Percentiles rank a stretch among this genome's conserved stretches.
Evolutionary conservation across 2,329 filamentous ascomycete species (phyloP).

Genomic region (Grosmannia penicillata): DNA sequence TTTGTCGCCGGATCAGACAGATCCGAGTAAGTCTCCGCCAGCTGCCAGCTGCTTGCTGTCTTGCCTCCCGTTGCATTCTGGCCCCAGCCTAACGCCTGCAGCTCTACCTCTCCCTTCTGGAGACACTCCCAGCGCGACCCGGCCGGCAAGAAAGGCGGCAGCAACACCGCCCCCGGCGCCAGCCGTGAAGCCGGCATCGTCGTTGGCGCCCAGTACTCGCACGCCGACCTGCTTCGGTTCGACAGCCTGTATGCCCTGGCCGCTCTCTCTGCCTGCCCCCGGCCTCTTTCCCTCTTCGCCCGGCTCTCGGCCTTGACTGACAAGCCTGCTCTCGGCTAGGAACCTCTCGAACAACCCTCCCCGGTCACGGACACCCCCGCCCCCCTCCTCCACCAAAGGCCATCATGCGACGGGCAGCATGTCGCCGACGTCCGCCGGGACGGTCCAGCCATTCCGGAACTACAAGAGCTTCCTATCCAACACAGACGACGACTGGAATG

Average conservation of each 20-base stretch:
- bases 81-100: conserved; percentile 19
- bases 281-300: conserved; percentile 1
- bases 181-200: conserved; percentile 35
- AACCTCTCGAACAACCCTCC: conserved; percentile 44
- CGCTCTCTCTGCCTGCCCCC: background rate
- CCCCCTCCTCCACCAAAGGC: conserved; percentile 38
- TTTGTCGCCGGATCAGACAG: conserved; percentile 31
- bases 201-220: conserved; percentile 89
- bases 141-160: conserved; percentile 36
- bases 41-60: background rate
- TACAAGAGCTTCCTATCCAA: conserved; percentile 74
- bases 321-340: conserved; percentile 24
- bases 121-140: conserved; percentile 40
- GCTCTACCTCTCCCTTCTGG: conserved; percentile 86
- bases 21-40: conserved; percentile 40
- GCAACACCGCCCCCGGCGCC: background rate
- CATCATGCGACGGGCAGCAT: conserved; percentile 21
- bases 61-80: background rate
- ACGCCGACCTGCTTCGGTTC: conserved; percentile 86
- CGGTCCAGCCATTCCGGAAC: conserved; percentile 49
- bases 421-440: background rate
- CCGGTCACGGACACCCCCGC: conserved; percentile 62
- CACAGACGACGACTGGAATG: conserved; percentile 70
- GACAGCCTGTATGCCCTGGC: conserved; percentile 51
- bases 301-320: conserved; percentile 11